Conservation (phyloP, 2,329 filamentous ascomycete genomes). For the Celoporthe dispersa region DNA sequence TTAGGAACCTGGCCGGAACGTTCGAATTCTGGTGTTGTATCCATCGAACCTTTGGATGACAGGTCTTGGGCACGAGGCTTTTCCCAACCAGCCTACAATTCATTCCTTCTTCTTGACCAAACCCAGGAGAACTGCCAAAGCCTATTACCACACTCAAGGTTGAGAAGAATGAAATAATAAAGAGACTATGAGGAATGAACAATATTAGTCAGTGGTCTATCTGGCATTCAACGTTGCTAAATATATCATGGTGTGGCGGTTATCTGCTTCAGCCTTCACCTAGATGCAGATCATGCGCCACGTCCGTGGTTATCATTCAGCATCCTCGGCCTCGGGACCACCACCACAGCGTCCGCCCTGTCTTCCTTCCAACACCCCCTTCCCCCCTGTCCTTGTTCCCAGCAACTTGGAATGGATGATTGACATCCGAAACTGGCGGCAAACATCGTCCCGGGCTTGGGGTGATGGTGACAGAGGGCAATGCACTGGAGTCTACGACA, state of each 20-base stretch:
- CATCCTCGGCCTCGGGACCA: neutral
- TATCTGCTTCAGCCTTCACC: neutral
- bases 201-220: neutral
- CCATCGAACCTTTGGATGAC: neutral
- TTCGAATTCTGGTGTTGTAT: neutral
- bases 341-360: neutral
- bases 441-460: constrained; percentile 26
- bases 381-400: constrained; percentile 16
- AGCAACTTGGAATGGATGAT: constrained; percentile 16
- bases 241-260: neutral
- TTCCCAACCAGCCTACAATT: neutral
- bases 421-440: constrained; percentile 25
- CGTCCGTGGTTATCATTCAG: neutral
- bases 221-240: neutral
- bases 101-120: neutral
- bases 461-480: constrained; percentile 25
- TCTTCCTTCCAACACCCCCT: neutral
- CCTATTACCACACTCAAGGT: no score
- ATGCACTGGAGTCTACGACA: neutral
- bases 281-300: constrained; percentile 13
- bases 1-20: constrained; percentile 3
- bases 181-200: neutral
- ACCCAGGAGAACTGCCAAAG: neutral
- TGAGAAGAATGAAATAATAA: neutral
- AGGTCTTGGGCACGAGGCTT: neutral